These are phyloP conservation scores for Hypoxylon intermedium DNA, from an alignment of 495 filamentous ascomycete genomes.

Conservation along the genomic window DNA sequence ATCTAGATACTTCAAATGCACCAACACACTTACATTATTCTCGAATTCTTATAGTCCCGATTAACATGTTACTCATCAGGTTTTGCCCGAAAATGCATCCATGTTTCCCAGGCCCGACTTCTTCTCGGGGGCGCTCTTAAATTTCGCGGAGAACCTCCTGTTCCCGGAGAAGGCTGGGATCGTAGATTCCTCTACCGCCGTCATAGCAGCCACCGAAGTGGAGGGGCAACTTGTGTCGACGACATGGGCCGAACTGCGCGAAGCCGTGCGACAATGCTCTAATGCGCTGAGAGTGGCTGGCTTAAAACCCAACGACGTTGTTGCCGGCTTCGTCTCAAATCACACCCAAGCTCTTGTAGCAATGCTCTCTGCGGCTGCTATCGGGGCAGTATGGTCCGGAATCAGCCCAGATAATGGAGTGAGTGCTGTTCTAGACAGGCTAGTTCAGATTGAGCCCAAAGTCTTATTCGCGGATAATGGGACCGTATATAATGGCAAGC, in stretches of 20 bases:
- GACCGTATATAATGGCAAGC: conserved; percentile 86
- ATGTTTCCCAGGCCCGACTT: conserved; percentile 89
- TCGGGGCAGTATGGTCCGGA: conserved; percentile 91
- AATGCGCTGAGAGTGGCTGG: conserved; percentile 72
- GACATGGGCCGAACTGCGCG: conserved; percentile 82
- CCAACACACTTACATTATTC: no score
- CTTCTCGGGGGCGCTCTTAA: conserved; percentile 78
- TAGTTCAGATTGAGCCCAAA: conserved; percentile 80
- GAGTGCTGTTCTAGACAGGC: conserved; percentile 75
- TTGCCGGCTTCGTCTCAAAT: conserved; percentile 84
- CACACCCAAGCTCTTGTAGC: conserved; percentile 84
- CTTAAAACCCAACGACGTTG: conserved; percentile 73
- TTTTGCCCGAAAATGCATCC: conserved; percentile 65
- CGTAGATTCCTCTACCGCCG: conserved; percentile 66
- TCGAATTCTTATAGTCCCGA: background rate
- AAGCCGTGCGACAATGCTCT: conserved; percentile 76
- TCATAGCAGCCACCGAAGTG: conserved; percentile 76
- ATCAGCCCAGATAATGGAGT: conserved; percentile 84
- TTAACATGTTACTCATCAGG: conserved; percentile 55
- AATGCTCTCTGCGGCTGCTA: conserved; percentile 78
- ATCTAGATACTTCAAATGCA: no score
- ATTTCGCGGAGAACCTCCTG: conserved; percentile 92
- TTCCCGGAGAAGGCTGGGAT: conserved; percentile 65
- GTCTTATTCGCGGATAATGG: conserved; percentile 86
- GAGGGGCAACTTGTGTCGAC: conserved; percentile 66